These are phyloP conservation scores for Furcasterigmium sp. DNA, from an alignment of 2,329 filamentous ascomycete genomes.

Conservation along the genomic window DNA sequence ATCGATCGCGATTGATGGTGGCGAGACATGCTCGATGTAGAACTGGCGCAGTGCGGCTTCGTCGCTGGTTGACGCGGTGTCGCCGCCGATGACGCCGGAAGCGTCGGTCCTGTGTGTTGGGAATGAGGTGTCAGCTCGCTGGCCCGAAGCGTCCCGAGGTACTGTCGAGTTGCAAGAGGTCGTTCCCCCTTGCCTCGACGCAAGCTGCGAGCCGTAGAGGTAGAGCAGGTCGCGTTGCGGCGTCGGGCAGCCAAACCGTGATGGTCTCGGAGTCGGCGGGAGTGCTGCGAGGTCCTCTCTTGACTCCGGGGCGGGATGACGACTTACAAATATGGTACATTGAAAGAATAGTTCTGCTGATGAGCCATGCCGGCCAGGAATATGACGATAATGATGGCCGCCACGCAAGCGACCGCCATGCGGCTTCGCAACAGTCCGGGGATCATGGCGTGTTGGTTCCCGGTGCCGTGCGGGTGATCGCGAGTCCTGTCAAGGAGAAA, in stretches of 20 bases:
- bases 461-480: no score
- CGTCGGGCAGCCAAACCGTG: no score
- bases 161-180: no score
- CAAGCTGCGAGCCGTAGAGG: no score
- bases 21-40: conserved; percentile 26
- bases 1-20: conserved; percentile 20
- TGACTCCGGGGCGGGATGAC: background rate
- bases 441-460: background rate
- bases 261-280: no score
- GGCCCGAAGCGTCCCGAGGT: background rate
- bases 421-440: background rate
- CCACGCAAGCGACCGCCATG: background rate
- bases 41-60: conserved; percentile 17
- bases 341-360: background rate
- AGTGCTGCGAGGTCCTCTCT: no score
- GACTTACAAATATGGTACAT: background rate
- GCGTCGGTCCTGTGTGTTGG: background rate
- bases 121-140: background rate
- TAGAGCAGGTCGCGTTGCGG: no score
- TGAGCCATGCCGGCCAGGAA: background rate
- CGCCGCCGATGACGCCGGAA: background rate
- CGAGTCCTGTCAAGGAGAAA: no score
- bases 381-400: background rate
- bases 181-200: no score
- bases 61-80: background rate